Evolutionary conservation across 2,329 filamentous ascomycete species (phyloP), one percentile per base, ranked within the genome.

Genomic region (Paecilomyces variotii): DNA sequence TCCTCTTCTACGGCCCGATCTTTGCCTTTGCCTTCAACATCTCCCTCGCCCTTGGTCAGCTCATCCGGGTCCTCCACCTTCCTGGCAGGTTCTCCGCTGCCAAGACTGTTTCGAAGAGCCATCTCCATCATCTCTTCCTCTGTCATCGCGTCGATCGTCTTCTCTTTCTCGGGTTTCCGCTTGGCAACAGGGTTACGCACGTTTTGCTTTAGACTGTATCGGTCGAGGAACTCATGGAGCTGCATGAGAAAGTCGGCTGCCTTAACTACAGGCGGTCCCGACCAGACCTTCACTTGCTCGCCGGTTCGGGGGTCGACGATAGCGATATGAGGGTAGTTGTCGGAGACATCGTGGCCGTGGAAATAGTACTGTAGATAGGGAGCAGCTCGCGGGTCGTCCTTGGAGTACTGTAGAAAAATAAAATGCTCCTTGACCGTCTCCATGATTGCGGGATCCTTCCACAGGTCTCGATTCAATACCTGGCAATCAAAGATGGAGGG

Each of bases 51-150:
- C 70, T 90, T 90, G 1, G 94, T 97, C 55, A 97, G 80, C 34
- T 90, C 87, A 74, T 99, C 94, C 0, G 93, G 93, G 65, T 97
- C 93, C 59, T 87, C 82, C 6, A 88, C 79, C 65, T 84, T 87
- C 0, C 69, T 71, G 67, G 67, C 70, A 62, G 67, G 71, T 19
- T 72, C 75, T 35, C 76, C 78, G 32, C 81, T 83, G 12, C 85
- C 87, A 53, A 97, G 78, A 70, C 92, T 97, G 76, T 95, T 94
- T 72, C 92, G 86, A 70, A 99, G 74, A 0, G 94, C 94, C 83
- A 97, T 87, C 73, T 97, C 89, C 65, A 99, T 79, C 91, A 96
- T 96, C 76, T 99, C 92, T 55, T 97, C 92, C 71, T 99, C 94
- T 0, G 91, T 96, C 87, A 99, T 93, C 45, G 89, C 86, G 59